Percentiles rank a stretch among this genome's conserved stretches.
Conservation (phyloP, 1,139 yeast species). For the Oligophagozyma castellii region DNA sequence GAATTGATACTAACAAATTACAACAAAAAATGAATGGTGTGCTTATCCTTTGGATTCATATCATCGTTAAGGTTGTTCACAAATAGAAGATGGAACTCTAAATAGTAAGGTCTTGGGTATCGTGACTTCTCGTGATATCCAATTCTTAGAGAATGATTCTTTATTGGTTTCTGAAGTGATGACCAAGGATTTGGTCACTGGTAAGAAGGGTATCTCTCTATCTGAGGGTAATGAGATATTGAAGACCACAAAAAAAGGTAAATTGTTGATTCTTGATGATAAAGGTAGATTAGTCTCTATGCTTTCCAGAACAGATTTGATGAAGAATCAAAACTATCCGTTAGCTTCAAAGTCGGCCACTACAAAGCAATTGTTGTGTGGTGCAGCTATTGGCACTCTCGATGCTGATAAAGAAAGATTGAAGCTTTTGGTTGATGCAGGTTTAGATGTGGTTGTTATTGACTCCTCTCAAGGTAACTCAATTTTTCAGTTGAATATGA, state of each 20-base stretch:
- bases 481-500: constrained; percentile 83
- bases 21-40: too few relatives aligned
- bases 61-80: too few relatives aligned
- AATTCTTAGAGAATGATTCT: constrained; percentile 68
- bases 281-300: constrained; percentile 70
- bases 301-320: constrained; percentile 91
- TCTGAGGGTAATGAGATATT: constrained; percentile 80
- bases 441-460: constrained; percentile 88
- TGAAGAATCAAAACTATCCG: constrained; percentile 90
- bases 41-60: too few relatives aligned
- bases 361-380: constrained; percentile 93
- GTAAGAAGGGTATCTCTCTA: constrained; percentile 66
- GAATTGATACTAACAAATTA: too few relatives aligned
- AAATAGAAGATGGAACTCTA: constrained; percentile 73
- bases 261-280: constrained; percentile 80
- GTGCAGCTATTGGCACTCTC: constrained; percentile 97
- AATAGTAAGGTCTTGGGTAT: constrained; percentile 91
- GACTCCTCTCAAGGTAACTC: constrained; percentile 99
- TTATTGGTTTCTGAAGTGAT: constrained; percentile 62
- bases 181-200: constrained; percentile 84
- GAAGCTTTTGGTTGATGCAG: constrained; percentile 78
- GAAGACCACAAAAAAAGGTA: constrained; percentile 92
- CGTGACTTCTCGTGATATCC: constrained; percentile 92
- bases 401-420: constrained; percentile 81
- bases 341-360: constrained; percentile 84